A percentile compares a stretch with the other conserved stretches of the same genome.
phyloP scores from a whole-genome alignment of 805 yeast genomes.

The Kluyveromyces siamensis region DNA sequence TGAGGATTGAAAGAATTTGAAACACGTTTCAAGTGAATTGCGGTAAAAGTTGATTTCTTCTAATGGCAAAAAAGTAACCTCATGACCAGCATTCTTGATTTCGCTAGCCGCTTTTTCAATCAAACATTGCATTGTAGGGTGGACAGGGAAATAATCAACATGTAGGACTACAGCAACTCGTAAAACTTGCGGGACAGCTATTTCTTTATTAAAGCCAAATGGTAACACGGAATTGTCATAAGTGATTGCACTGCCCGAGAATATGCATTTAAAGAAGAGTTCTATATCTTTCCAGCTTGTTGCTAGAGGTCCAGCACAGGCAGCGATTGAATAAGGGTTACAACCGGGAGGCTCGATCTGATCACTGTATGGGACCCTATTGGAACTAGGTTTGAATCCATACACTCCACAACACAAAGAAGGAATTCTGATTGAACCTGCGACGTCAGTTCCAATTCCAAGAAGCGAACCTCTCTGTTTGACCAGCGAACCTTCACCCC shows the following conservation, averaged over 20 bases:
- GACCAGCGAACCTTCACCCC: slow-evolving; percentile 50
- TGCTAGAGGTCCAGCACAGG: slow-evolving; percentile 49
- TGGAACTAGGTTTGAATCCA: slow-evolving; percentile 18
- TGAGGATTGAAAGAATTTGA: too few relatives aligned
- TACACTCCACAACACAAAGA: slow-evolving; percentile 43
- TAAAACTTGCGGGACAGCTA: too few relatives aligned
- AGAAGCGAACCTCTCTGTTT: slow-evolving; percentile 28
- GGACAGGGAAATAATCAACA: slow-evolving; percentile 4
- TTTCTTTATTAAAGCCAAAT: too few relatives aligned
- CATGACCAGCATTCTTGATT: too few relatives aligned
- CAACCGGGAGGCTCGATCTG: slow-evolving; percentile 36
- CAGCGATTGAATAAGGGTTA: slow-evolving; percentile 43
- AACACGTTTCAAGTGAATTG: too few relatives aligned
- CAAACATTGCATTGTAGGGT: too few relatives aligned
- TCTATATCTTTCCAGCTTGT: slow-evolving; percentile 42
- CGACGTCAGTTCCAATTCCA: slow-evolving; percentile 49
- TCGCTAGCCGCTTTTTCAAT: too few relatives aligned
- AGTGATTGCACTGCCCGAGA: too few relatives aligned
- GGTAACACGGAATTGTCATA: too few relatives aligned
- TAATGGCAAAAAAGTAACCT: too few relatives aligned
- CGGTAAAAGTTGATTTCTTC: too few relatives aligned
- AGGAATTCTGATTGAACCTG: slow-evolving; percentile 55
- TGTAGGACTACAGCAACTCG: too few relatives aligned
- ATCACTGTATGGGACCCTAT: slow-evolving; percentile 22
- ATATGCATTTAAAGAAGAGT: slow-evolving; percentile 33